Evolutionary conservation across 306 rosid species (phyloP).

Genomic region (Luffa aegyptiaca): DNA sequence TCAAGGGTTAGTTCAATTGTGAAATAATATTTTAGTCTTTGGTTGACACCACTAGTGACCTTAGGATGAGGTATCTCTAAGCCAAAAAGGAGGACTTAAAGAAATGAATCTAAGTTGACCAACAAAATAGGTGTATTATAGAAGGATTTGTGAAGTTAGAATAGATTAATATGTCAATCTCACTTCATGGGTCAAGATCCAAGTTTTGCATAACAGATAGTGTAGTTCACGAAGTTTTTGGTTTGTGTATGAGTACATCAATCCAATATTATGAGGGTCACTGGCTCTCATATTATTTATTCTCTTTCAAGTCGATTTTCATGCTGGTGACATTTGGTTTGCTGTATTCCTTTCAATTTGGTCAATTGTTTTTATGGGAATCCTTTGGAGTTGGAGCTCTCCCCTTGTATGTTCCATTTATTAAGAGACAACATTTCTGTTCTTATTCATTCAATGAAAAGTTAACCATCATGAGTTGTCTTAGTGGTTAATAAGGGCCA

Average conservation of each 20-base stretch:
- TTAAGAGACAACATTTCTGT: not conserved
- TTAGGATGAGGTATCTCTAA: not conserved
- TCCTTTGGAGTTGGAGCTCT: not conserved
- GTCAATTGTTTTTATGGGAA: not conserved
- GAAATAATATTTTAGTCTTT: no score
- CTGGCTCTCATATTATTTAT: not conserved
- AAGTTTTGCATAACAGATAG: not conserved
- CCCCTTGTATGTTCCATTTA: not conserved
- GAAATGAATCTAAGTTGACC: not conserved
- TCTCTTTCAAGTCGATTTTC: slow-evolving; percentile 7
- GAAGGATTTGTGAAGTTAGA: not conserved
- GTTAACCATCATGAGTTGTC: no score
- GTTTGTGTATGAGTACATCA: not conserved
- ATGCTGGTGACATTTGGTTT: not conserved
- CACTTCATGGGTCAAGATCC: not conserved
- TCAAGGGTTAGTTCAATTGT: no score
- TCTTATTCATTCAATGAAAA: no score
- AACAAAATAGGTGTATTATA: not conserved
- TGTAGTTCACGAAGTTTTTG: not conserved
- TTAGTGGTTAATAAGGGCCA: no score
- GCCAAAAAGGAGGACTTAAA: not conserved
- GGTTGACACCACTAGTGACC: not conserved
- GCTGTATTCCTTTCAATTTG: not conserved
- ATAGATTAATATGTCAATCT: not conserved
- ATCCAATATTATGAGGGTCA: not conserved